Evolutionary conservation across 2,329 filamentous ascomycete genomes (phyloP).

Genomic region (Pestalotiopsis sp.): DNA sequence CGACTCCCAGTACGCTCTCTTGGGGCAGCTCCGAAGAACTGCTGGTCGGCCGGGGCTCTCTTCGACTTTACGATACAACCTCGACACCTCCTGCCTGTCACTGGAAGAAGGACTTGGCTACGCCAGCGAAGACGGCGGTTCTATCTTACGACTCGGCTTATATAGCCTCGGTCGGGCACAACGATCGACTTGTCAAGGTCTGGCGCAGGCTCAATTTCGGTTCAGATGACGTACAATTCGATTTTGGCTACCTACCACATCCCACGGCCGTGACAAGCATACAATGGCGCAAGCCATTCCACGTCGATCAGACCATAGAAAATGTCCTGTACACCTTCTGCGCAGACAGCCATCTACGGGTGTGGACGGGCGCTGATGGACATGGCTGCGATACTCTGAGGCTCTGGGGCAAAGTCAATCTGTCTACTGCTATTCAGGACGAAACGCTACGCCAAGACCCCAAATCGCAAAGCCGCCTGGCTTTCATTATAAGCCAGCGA

Average conservation of each 20-base stretch:
- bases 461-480: conserved; percentile 57
- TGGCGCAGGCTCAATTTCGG: conserved; percentile 90
- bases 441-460: conserved; percentile 21
- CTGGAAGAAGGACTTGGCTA: conserved; percentile 79
- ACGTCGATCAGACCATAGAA: conserved; percentile 77
- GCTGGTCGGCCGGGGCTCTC: conserved; percentile 70
- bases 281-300: conserved; percentile 81
- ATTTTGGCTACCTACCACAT: conserved; percentile 89
- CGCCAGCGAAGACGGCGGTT: conserved; percentile 70
- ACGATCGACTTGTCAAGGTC: conserved; percentile 86
- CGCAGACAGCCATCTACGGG: conserved; percentile 75
- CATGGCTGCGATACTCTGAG: conserved; percentile 73
- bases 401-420: conserved; percentile 80
- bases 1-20: conserved; percentile 62
- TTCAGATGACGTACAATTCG: conserved; percentile 81
- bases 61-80: conserved; percentile 68
- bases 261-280: conserved; percentile 78
- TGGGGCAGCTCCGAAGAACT: conserved; percentile 90
- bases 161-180: conserved; percentile 77
- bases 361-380: conserved; percentile 81
- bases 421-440: conserved; percentile 69
- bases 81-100: conserved; percentile 54
- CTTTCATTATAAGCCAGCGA: conserved; percentile 80
- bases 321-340: conserved; percentile 92
- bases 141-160: conserved; percentile 88